phyloP scores from a whole-genome alignment of 257 asterid species.

The Agastache rugosa region DNA sequence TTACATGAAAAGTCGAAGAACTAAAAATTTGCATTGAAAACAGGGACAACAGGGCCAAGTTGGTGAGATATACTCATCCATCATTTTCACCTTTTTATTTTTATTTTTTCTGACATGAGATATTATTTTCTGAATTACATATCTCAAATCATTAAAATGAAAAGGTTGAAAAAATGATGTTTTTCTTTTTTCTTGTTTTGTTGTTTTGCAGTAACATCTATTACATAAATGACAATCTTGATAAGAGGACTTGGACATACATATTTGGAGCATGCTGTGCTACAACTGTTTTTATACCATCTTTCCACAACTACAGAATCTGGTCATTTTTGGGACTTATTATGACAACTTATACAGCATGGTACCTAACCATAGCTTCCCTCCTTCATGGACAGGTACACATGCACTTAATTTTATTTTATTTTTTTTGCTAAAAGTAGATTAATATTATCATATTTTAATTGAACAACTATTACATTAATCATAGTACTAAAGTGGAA shows the following conservation, averaged over 20 bases:
- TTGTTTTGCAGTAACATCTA: constrained; percentile 74
- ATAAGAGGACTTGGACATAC: constrained; percentile 93
- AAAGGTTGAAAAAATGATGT: too few relatives aligned
- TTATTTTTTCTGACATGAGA: too few relatives aligned
- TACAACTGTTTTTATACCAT: constrained; percentile 81
- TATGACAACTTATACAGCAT: constrained; percentile 82
- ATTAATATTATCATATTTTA: not conserved
- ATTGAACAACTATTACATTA: not conserved
- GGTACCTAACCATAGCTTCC: constrained; percentile 86
- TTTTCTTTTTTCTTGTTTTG: too few relatives aligned
- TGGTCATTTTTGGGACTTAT: constrained; percentile 84
- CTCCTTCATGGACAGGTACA: constrained; percentile 80
- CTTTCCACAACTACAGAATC: constrained; percentile 86
- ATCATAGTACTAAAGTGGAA: constrained; percentile 40
- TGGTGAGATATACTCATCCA: too few relatives aligned
- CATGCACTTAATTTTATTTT: too few relatives aligned
- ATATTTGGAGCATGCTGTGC: constrained; percentile 93
- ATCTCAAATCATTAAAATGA: too few relatives aligned
- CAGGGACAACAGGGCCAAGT: too few relatives aligned
- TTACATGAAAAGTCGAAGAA: too few relatives aligned
- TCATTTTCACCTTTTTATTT: too few relatives aligned
- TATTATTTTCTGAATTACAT: too few relatives aligned
- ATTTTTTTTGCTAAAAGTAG: not conserved
- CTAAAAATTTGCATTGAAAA: too few relatives aligned
- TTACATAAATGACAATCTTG: constrained; percentile 85